These are phyloP conservation scores for Bryoerythrophyllum caledonicum DNA, from an alignment of 225 moss, liverwort and hornwort species.

Conservation along the genomic window DNA sequence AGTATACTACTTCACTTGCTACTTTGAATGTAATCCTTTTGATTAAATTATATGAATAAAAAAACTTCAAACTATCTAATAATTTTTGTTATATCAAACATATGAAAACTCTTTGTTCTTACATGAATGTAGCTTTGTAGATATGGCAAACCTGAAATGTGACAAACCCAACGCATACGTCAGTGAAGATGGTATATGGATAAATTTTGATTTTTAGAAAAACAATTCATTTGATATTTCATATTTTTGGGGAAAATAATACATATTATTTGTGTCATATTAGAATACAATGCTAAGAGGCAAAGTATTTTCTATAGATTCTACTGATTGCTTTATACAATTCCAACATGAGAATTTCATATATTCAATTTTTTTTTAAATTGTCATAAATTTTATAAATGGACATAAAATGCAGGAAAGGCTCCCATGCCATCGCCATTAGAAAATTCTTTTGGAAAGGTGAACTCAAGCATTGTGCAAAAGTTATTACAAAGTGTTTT, in stretches of 20 bases:
- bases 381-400: neutral
- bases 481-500: neutral
- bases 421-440: constrained; percentile 36
- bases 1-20: too few relatives aligned
- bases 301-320: too few relatives aligned
- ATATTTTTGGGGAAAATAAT: too few relatives aligned
- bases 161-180: constrained; percentile 21
- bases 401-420: constrained; percentile 12
- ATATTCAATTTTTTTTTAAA: too few relatives aligned
- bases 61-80: too few relatives aligned
- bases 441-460: constrained; percentile 27
- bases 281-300: too few relatives aligned
- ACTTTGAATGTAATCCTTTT: neutral
- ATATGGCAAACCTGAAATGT: constrained; percentile 35
- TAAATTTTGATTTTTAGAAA: too few relatives aligned
- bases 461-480: neutral
- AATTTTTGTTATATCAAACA: neutral
- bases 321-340: too few relatives aligned
- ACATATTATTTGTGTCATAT: too few relatives aligned
- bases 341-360: too few relatives aligned
- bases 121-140: neutral
- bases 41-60: neutral
- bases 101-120: neutral
- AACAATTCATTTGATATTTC: too few relatives aligned
- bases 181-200: constrained; percentile 35